Conservation (phyloP, 2,329 filamentous ascomycete species). For the Dendryphion nanum region DNA sequence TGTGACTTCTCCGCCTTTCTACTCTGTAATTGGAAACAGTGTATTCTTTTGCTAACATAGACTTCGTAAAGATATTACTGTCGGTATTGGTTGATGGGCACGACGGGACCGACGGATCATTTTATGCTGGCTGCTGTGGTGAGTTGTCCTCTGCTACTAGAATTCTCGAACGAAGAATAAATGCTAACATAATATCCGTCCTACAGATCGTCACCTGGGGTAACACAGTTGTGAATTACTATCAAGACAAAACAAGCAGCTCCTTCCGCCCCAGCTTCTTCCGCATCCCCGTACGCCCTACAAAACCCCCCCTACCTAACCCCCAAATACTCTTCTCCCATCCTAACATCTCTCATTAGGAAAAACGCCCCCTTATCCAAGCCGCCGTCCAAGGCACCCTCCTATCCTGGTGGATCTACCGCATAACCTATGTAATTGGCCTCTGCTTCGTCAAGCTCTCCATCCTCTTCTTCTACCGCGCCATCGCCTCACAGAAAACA, state of each 20-base stretch:
- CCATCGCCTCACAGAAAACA: constrained; percentile 32
- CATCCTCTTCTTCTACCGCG: constrained; percentile 31
- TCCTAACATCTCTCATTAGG: constrained; percentile 13
- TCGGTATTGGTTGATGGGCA: constrained; percentile 31
- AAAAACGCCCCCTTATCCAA: constrained; percentile 25
- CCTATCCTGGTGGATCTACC: constrained; percentile 36
- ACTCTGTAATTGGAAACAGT: not conserved
- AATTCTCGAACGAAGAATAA: too few relatives aligned
- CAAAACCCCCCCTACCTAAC: constrained; percentile 15
- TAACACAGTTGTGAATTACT: constrained; percentile 36
- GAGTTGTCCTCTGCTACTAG: constrained; percentile 4
- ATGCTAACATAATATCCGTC: not conserved
- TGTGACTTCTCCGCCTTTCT: constrained; percentile 3
- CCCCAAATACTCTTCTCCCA: constrained; percentile 24
- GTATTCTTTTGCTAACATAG: not conserved
- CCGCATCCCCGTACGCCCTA: constrained; percentile 21
- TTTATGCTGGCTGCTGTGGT: constrained; percentile 35
- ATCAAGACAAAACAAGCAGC: constrained; percentile 30
- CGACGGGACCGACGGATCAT: constrained; percentile 31
- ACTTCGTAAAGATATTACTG: constrained; percentile 29
- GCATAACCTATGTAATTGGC: constrained; percentile 27
- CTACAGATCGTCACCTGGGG: constrained; percentile 34
- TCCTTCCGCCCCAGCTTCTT: constrained; percentile 23
- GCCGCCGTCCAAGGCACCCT: constrained; percentile 24
- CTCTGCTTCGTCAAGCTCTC: constrained; percentile 19